Evolutionary conservation across 2,329 filamentous ascomycete genomes (phyloP).

Genomic region (Gyromitra esculenta): DNA sequence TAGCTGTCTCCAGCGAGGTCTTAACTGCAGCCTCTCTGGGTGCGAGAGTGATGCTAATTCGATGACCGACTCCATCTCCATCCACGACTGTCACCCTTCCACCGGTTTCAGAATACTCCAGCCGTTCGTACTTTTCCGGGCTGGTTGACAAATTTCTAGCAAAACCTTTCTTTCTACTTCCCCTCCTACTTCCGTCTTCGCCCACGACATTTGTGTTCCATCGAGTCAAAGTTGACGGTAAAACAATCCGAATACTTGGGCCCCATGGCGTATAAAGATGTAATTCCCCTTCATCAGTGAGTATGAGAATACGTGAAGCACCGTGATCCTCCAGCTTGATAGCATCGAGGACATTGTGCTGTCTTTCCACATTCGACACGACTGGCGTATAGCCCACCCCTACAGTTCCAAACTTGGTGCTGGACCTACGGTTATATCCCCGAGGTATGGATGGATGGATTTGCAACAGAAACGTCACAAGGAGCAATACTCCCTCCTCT

Average conservation of each 20-base stretch:
- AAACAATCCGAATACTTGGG: constrained; percentile 51
- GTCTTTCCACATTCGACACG: constrained; percentile 51
- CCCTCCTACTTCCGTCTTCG: constrained; percentile 55
- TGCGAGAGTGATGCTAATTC: constrained; percentile 56
- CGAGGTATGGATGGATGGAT: constrained; percentile 51
- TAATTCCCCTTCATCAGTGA: constrained; percentile 56
- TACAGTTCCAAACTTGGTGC: constrained; percentile 43
- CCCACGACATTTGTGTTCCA: constrained; percentile 57
- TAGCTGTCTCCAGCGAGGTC: constrained; percentile 56
- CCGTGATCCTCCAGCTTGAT: constrained; percentile 57
- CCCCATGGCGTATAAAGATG: constrained; percentile 57
- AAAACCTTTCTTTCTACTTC: constrained; percentile 57
- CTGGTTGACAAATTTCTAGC: constrained; percentile 56
- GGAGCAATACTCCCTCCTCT: constrained; percentile 72
- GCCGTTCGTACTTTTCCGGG: constrained; percentile 54
- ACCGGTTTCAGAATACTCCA: constrained; percentile 55
- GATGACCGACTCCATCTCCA: constrained; percentile 56
- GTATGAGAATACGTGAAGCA: constrained; percentile 54
- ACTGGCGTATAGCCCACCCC: constrained; percentile 53
- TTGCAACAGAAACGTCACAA: constrained; percentile 72
- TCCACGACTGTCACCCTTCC: constrained; percentile 57
- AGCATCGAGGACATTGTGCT: constrained; percentile 55
- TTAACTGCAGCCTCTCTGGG: constrained; percentile 56
- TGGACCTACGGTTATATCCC: constrained; percentile 50
- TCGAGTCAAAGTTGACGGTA: constrained; percentile 56